These are phyloP conservation scores for Spathaspora girioi DNA, from an alignment of 805 yeast species.

Conservation along the genomic window DNA sequence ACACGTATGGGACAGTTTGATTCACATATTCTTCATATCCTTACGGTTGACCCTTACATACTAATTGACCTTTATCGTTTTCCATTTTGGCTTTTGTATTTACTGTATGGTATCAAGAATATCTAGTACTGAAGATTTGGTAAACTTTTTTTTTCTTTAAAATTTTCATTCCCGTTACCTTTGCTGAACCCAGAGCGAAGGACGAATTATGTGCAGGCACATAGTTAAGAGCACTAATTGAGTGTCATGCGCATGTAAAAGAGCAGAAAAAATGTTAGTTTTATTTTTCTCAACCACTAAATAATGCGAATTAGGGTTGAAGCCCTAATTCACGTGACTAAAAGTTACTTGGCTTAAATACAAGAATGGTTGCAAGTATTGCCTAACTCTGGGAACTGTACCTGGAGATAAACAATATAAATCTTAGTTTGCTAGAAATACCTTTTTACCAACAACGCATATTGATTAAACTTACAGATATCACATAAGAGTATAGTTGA, in stretches of 20 bases:
- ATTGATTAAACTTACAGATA: too few relatives aligned
- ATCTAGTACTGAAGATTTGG: neutral
- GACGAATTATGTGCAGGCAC: neutral
- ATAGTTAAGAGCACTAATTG: neutral
- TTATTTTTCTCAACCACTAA: neutral
- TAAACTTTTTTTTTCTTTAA: conserved; percentile 6
- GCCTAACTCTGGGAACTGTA: neutral
- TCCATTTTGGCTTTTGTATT: conserved; percentile 66
- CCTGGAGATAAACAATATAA: too few relatives aligned
- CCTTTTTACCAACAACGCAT: too few relatives aligned
- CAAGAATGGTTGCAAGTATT: neutral
- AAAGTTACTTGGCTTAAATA: neutral
- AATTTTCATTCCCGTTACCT: conserved; percentile 5
- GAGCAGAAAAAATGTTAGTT: neutral
- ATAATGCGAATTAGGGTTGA: neutral
- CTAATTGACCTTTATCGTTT: conserved; percentile 99
- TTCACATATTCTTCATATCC: neutral
- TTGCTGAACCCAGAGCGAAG: neutral
- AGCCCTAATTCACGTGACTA: conserved; percentile 2
- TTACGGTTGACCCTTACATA: conserved; percentile 48
- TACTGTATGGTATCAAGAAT: conserved; percentile 1
- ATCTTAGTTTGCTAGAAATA: too few relatives aligned
- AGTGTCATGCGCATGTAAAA: neutral
- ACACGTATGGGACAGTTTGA: neutral
- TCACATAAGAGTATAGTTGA: too few relatives aligned